These are phyloP conservation scores for Colletotrichum spinosum DNA, from an alignment of 2,329 filamentous ascomycete genomes.

Conservation along the genomic window DNA sequence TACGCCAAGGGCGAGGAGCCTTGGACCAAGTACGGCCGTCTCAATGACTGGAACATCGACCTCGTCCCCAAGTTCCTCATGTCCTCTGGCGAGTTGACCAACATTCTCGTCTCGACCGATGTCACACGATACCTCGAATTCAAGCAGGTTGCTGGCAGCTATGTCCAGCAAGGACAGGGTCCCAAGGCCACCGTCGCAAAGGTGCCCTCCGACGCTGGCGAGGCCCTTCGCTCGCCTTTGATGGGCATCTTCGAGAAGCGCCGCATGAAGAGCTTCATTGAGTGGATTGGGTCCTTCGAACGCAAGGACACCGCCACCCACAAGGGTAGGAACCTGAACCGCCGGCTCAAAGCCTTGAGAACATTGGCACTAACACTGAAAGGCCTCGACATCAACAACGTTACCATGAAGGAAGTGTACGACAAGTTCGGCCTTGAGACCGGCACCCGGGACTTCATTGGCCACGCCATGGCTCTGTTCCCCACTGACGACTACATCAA, in stretches of 20 bases:
- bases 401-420: conserved; percentile 98
- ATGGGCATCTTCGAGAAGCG: conserved; percentile 99
- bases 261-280: conserved; percentile 94
- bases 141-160: conserved; percentile 95
- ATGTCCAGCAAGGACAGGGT: conserved; percentile 89
- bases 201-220: conserved; percentile 91
- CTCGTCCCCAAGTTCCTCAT: conserved; percentile 98
- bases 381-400: conserved; percentile 83
- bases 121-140: conserved; percentile 91
- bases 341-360: neutral
- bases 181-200: conserved; percentile 92
- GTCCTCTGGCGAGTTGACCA: conserved; percentile 97
- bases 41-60: conserved; percentile 99
- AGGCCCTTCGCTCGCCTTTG: conserved; percentile 90
- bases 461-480: conserved; percentile 98
- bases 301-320: conserved; percentile 84
- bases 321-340: conserved; percentile 73
- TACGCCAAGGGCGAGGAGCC: conserved; percentile 83
- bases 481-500: conserved; percentile 89
- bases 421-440: conserved; percentile 96
- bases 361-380: conserved; percentile 11
- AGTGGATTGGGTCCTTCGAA: conserved; percentile 93
- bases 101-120: conserved; percentile 97
- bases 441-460: conserved; percentile 93
- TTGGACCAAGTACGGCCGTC: conserved; percentile 97